A percentile compares a stretch with the other conserved stretches of the same genome.
These are phyloP conservation scores for Raphidocelis subcapitata DNA, from an alignment of 139 green algal species.

Conservation along the genomic window DNA sequence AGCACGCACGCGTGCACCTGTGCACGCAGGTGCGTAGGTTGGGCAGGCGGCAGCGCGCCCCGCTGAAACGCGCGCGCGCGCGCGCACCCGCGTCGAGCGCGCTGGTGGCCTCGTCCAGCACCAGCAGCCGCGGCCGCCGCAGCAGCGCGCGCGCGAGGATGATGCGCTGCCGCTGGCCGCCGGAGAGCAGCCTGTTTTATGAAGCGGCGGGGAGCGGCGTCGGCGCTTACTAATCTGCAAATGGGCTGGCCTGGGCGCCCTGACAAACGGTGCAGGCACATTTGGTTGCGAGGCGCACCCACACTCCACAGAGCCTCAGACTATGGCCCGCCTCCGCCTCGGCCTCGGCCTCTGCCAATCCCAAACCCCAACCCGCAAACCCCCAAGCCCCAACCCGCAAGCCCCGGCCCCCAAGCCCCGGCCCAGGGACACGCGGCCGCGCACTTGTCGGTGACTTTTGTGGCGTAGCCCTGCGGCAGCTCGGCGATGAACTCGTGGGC, in stretches of 20 bases:
- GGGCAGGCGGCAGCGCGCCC: too few species aligned
- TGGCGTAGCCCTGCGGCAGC: conserved; percentile 76
- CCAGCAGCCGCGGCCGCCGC: conserved; percentile 39
- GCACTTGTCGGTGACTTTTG: conserved; percentile 54
- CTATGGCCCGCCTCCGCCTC: neutral
- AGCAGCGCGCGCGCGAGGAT: conserved; percentile 58
- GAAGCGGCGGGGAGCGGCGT: neutral
- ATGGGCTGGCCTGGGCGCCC: too few species aligned
- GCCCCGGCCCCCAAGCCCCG: too few species aligned
- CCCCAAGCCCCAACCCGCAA: too few species aligned
- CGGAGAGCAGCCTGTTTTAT: conserved; percentile 63
- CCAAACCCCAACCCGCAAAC: too few species aligned
- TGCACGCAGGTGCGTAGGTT: too few species aligned
- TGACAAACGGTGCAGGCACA: neutral
- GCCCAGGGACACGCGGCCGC: neutral
- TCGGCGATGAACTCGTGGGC: conserved; percentile 86
- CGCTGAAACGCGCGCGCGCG: conserved; percentile 28
- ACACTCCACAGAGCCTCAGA: neutral
- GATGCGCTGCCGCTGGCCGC: conserved; percentile 68
- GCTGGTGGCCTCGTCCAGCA: conserved; percentile 74
- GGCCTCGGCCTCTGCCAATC: too few species aligned
- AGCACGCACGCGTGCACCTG: too few species aligned
- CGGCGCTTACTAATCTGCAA: too few species aligned
- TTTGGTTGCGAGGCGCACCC: neutral
- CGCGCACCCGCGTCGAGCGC: conserved; percentile 36